phyloP scores from a whole-genome alignment of 1,139 yeast genomes.

The Pichia sp. region DNA sequence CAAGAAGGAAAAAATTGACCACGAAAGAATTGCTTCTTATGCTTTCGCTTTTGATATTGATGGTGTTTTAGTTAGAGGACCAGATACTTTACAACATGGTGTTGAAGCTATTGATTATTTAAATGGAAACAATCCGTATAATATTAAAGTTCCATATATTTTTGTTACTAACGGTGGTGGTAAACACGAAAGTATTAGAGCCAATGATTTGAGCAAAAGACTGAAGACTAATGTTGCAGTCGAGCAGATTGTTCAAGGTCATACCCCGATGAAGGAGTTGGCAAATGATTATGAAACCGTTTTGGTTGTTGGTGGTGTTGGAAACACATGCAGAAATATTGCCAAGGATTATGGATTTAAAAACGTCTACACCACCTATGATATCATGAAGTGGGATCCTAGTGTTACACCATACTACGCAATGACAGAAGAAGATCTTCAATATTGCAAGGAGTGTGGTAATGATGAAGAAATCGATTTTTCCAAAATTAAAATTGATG shows the following conservation, averaged over 20 bases:
- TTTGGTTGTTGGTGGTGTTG: slow-evolving; percentile 78
- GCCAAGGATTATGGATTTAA: slow-evolving; percentile 73
- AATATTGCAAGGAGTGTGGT: slow-evolving; percentile 36
- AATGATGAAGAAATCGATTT: slow-evolving; percentile 54
- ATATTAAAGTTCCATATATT: slow-evolving; percentile 75
- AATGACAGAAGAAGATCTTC: slow-evolving; percentile 60
- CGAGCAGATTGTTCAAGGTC: slow-evolving; percentile 82
- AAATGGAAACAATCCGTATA: slow-evolving; percentile 70
- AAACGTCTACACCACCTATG: slow-evolving; percentile 71
- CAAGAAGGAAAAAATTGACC: slow-evolving; percentile 50
- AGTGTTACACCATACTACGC: slow-evolving; percentile 76
- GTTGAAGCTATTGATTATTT: slow-evolving; percentile 59
- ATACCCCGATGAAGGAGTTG: slow-evolving; percentile 80
- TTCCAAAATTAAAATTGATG: slow-evolving; percentile 54
- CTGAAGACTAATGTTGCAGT: slow-evolving; percentile 54
- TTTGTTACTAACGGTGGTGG: slow-evolving; percentile 91
- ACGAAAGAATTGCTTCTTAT: slow-evolving; percentile 66
- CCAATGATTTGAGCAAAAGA: slow-evolving; percentile 56
- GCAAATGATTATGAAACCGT: slow-evolving; percentile 60
- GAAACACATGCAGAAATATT: slow-evolving; percentile 72
- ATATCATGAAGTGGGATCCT: slow-evolving; percentile 78
- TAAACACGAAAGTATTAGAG: slow-evolving; percentile 64
- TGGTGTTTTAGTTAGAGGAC: slow-evolving; percentile 75
- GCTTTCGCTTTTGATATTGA: slow-evolving; percentile 87
- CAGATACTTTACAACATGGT: slow-evolving; percentile 72